Evolutionary conservation across 768 basidiomycete genomes (phyloP), one percentile per base, ranked within the genome.

Genomic region (Suillus cothurnatus): DNA sequence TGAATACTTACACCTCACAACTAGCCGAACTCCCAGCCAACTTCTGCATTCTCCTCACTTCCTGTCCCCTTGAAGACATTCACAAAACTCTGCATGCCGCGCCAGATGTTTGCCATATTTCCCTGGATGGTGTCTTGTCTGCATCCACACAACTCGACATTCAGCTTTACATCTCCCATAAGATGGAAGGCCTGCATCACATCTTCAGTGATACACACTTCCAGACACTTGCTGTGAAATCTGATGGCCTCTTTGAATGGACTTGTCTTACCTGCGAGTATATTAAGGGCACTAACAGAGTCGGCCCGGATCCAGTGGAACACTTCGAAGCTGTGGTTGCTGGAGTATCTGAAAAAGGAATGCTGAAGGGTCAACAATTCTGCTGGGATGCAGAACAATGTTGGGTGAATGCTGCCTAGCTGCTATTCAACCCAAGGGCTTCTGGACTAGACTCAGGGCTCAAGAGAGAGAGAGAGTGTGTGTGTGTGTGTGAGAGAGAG

Each of bases 11-110:
- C 4, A 17, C 14, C 38, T 41, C 38, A 17, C 52, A 47, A 31
- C 17, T 14, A 17, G 8, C 9, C 23, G 8, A 41, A 3, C 34
- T 63, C 3, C 26, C 69, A 66, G 1, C 65, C 61, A 3, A 52
- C 67, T 5, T 70, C 26, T 45, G 70, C 15, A 67, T 72, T 39
- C 56, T 72, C 23, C 41, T 72, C 52, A 70, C 67, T 7, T 66
- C 66, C 31, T 66, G 70, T 3, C 57, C 41, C 15, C 50, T 64
- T 0, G 32, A 64, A 1, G 61, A 66, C 38, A 61, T 72, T 7
- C 36, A 56, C 12, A 34, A 49, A 5, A 53, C 49, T 4, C 63
- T 72, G 32, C 62, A 68, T 3, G 41, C 43, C n/a, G 56, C n/a
- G 2, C 15, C 23, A 14, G 39, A 65, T 26, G 62, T 65, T 17